Conservation (phyloP, 75 land plant species). For the Pinus taeda region DNA sequence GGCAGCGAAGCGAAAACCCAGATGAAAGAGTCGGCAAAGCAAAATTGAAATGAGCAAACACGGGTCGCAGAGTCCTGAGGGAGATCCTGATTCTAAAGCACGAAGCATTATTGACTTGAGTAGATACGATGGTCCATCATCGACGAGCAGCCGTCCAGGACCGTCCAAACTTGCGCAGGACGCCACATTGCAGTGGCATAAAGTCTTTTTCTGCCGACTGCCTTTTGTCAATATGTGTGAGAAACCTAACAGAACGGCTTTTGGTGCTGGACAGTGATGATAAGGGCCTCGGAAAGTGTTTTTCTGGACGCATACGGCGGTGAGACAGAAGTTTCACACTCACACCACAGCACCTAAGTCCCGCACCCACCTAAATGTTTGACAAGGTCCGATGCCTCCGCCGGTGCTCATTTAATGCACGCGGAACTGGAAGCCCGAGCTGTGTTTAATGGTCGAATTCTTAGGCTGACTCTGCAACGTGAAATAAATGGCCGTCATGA, state of each 20-base stretch:
- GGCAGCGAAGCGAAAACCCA: too few species aligned
- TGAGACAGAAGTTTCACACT: background rate
- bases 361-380: background rate
- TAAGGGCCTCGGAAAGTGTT: background rate
- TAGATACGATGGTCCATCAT: constrained; percentile 1
- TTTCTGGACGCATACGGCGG: constrained; percentile 5
- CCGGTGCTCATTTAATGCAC: background rate
- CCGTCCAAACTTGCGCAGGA: constrained; percentile 3
- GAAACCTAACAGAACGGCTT: background rate
- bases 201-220: background rate
- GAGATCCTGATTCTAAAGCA: too few species aligned
- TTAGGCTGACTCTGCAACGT: background rate
- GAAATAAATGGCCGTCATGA: background rate
- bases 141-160: constrained; percentile 1
- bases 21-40: too few species aligned
- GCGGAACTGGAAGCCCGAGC: background rate
- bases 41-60: background rate
- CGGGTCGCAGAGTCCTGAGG: background rate
- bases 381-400: background rate
- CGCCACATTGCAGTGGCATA: background rate
- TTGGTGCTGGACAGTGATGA: too few species aligned
- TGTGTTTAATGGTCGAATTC: background rate
- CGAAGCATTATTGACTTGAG: background rate
- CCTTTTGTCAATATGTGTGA: background rate
- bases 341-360: too few species aligned